These are phyloP conservation scores for Vitis rotundifolia DNA, from an alignment of 164 flowering plant species.

Conservation along the genomic window DNA sequence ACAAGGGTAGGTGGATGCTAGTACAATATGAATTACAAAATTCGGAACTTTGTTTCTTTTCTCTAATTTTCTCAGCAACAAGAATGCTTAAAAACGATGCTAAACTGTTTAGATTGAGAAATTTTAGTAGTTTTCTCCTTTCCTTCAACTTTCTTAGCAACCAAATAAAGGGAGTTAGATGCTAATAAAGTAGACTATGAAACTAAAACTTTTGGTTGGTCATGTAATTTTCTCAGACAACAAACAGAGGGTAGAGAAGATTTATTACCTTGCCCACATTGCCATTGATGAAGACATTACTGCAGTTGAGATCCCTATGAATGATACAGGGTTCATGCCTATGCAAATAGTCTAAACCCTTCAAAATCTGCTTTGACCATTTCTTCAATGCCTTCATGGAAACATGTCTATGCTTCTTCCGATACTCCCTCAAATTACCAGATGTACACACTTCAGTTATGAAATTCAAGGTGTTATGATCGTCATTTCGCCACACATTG, in stretches of 20 bases:
- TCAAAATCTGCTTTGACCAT: conserved; percentile 75
- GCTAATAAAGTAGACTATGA: not conserved
- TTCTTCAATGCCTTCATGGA: conserved; percentile 75
- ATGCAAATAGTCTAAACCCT: conserved; percentile 69
- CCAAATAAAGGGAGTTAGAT: not conserved
- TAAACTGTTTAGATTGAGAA: too few species aligned
- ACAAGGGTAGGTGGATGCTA: too few species aligned
- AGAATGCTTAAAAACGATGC: too few species aligned
- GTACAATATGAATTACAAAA: too few species aligned
- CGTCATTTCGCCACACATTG: conserved; percentile 54
- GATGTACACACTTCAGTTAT: conserved; percentile 83
- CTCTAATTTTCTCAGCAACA: too few species aligned
- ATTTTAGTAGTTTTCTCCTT: not conserved
- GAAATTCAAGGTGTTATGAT: conserved; percentile 49
- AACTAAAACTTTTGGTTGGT: not conserved
- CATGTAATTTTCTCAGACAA: not conserved
- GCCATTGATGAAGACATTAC: conserved; percentile 82
- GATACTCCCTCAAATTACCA: conserved; percentile 73
- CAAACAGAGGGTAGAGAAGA: not conserved
- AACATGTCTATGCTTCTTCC: conserved; percentile 71
- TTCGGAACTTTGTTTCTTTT: too few species aligned
- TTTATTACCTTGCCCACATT: conserved; percentile 67
- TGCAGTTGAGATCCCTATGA: conserved; percentile 84
- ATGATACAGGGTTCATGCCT: conserved; percentile 75
- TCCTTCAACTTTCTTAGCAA: not conserved